phyloP scores from a whole-genome alignment of 1,284 basidiomycete genomes.

The Marasmius tenuissimus region DNA sequence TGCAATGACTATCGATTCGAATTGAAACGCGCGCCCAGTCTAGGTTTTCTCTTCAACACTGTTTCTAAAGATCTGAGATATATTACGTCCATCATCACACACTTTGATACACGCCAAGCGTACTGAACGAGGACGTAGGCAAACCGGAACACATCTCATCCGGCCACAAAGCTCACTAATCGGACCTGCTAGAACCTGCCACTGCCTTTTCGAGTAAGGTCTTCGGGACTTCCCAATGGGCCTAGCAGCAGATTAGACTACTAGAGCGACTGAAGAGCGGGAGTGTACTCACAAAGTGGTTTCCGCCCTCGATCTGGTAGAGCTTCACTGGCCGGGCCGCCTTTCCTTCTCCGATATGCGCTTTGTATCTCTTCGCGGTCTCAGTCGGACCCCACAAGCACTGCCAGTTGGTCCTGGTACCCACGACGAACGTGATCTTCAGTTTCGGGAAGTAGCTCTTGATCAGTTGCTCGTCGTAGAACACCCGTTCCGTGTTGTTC shows the following conservation, averaged over 20 bases:
- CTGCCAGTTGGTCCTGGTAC: conserved; percentile 4
- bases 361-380: conserved; percentile 1
- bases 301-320: conserved; percentile 5
- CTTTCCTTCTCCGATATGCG: not conserved
- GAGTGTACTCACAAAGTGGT: conserved; percentile 8
- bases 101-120: no score
- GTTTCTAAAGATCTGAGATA: no score
- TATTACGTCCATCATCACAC: no score
- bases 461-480: conserved; percentile 1
- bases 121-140: no score
- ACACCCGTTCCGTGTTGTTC: not conserved
- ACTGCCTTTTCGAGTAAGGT: not conserved
- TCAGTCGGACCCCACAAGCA: conserved; percentile 6
- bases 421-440: conserved; percentile 1
- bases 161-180: no score
- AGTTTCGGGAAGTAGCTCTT: conserved; percentile 6
- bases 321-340: not conserved
- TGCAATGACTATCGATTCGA: no score
- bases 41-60: no score
- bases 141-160: no score
- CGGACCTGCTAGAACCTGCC: not conserved
- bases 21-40: no score
- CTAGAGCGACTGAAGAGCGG: not conserved
- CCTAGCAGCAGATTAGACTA: not conserved
- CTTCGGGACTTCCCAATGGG: not conserved